Base-by-base conservation (phyloP, 2,329 filamentous ascomycete species). In the Arthrobotrys iridis region DNA sequence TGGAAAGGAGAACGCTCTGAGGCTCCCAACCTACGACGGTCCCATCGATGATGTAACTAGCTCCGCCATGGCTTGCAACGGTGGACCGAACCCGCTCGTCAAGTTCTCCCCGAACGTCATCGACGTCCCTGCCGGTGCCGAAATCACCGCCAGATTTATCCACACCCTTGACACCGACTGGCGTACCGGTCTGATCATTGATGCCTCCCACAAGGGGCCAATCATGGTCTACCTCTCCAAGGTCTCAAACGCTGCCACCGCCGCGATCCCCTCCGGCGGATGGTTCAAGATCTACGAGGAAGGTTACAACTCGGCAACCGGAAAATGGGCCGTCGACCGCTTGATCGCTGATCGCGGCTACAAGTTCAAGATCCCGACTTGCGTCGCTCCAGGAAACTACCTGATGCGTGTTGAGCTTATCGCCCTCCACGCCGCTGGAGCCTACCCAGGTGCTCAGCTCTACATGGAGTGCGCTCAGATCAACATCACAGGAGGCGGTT, bases 181-280 rank as follows among this genome's bases (percentile, higher is more conserved):
- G 45, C 63, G 68, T 22, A 77, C 59, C 11, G 77, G 77, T 11
- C 30, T 79, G 55, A 86, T 87, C 82, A 85, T 87, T 59, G 86
- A 82, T 77, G 73, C 79, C n/a, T 85, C 84, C 60, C 86, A 88
- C 82, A 82, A 83, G 80, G 86, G 86, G 6, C 86, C 86, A 20
- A 81, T 79, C 48, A 72, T 79, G 66, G 78, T 77, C 48, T 79
- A 79, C 66, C 74, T 79, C 68, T 73, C 76, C 55, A 79, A 79
- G 41, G 78, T 79, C 33, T 26, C 28, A 67, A 83, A 84, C 66
- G 85, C 85, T 45, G 71, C 71, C 37, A 83, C 83, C 6, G 84
- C 85, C 24, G 80, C 84, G 77, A 85, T 86, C 80, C 78, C 78
- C 3, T 77, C 64, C 20, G 43, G 57, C 22, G 78, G 78, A 10